Conservation (phyloP, 768 basidiomycete species). For the Boletus huronensis region DNA sequence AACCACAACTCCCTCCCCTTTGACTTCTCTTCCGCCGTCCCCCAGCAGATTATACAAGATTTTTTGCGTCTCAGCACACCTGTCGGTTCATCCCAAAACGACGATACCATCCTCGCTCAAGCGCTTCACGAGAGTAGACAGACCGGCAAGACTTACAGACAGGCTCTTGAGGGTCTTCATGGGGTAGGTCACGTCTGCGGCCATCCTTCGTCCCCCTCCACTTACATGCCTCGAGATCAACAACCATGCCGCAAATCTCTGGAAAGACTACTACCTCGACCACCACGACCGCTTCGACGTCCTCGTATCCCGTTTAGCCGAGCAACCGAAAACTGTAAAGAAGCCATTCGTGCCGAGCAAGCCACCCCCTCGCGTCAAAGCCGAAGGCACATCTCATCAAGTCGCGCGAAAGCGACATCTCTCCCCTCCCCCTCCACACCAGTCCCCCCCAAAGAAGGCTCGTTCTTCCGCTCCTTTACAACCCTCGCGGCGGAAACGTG, state of each 20-base stretch:
- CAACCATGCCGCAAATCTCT: conserved; percentile 52
- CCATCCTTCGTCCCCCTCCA: not conserved
- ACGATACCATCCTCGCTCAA: conserved; percentile 58
- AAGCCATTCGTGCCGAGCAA: conserved; percentile 24
- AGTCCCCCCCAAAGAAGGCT: conserved; percentile 22
- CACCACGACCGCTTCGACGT: conserved; percentile 58
- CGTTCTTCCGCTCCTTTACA: conserved; percentile 24
- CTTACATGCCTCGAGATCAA: conserved; percentile 34
- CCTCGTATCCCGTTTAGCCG: conserved; percentile 24
- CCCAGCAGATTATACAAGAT: conserved; percentile 56
- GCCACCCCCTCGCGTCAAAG: conserved; percentile 6
- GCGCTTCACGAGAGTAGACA: conserved; percentile 37
- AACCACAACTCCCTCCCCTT: conserved; percentile 16
- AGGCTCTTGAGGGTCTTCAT: conserved; percentile 64
- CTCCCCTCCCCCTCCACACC: conserved; percentile 25
- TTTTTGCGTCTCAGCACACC: conserved; percentile 52
- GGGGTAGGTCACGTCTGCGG: conserved; percentile 43
- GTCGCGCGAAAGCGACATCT: conserved; percentile 37
- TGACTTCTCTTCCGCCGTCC: conserved; percentile 37
- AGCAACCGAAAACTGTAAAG: conserved; percentile 29
- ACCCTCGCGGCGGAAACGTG: conserved; percentile 25
- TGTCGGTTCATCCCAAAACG: conserved; percentile 44
- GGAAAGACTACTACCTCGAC: conserved; percentile 81
- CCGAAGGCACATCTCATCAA: conserved; percentile 18
- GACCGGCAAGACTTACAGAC: conserved; percentile 53